phyloP scores from a whole-genome alignment of 2,329 filamentous ascomycete species.

The Fusarium staphyleae region DNA sequence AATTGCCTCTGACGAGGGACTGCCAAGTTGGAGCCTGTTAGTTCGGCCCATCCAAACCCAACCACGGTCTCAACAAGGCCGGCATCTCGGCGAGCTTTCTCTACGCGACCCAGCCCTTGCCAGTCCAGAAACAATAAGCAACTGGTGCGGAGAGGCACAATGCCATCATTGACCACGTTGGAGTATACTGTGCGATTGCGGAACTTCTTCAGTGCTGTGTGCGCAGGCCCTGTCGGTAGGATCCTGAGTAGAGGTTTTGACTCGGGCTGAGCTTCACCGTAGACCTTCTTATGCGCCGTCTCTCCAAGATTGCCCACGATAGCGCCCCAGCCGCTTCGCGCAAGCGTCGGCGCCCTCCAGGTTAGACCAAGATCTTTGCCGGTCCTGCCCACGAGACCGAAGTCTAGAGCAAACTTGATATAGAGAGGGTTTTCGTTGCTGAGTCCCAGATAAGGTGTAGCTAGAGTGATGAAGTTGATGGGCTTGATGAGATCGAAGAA shows the following conservation, averaged over 20 bases:
- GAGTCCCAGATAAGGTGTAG: constrained; percentile 85
- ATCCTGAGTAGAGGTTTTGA: constrained; percentile 90
- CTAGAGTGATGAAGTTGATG: constrained; percentile 88
- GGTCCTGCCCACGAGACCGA: constrained; percentile 93
- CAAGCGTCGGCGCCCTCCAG: constrained; percentile 88
- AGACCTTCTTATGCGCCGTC: constrained; percentile 42
- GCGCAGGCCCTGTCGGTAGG: constrained; percentile 88
- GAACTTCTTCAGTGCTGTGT: constrained; percentile 86
- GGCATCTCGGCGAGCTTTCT: constrained; percentile 91
- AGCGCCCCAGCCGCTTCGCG: constrained; percentile 85
- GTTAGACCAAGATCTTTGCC: constrained; percentile 94
- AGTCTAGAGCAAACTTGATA: constrained; percentile 95
- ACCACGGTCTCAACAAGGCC: constrained; percentile 92
- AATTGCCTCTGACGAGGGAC: constrained; percentile 54
- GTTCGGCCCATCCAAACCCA: constrained; percentile 92
- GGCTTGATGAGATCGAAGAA: constrained; percentile 89
- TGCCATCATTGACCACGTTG: constrained; percentile 97
- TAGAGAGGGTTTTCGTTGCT: constrained; percentile 99
- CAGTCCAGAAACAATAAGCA: constrained; percentile 97
- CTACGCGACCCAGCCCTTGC: constrained; percentile 90
- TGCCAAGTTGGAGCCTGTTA: constrained; percentile 74
- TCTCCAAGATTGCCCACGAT: constrained; percentile 81
- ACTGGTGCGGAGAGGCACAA: constrained; percentile 92
- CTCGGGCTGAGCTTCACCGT: constrained; percentile 64
- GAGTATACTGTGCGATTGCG: constrained; percentile 92